Base-by-base conservation (phyloP, 2,329 filamentous ascomycete species). In the Neobulgaria alba region DNA sequence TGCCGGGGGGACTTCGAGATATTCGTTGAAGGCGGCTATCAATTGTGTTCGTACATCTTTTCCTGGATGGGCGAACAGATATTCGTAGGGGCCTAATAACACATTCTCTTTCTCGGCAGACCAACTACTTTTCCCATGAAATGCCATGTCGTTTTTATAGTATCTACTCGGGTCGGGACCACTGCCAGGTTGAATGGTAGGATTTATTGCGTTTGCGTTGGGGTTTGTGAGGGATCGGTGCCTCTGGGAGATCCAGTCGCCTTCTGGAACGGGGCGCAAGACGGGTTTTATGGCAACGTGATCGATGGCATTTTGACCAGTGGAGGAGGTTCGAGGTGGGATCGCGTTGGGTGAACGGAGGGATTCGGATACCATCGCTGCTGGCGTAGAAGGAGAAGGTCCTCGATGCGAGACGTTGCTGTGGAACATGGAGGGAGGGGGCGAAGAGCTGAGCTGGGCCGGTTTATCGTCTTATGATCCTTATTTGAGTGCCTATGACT, bases 41-140 rank as follows among this genome's bases (percentile, higher is more conserved):
- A 90, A 71, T 64, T 85, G 81, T 33, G 80, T 74, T 50, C 88
- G 79, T 57, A 94, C 84, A 62, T 92, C 85, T 64, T 93, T 92
- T 49, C 87, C 87, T 0, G 85, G 85, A 48, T 88, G 81, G 33
- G 75, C 74, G 55, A 79, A 74, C 47, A 92, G 72, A 61, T 94
- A 93, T 57, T 90, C 81, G 55, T 79, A 94, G 1, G 87, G 87
- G 0, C 80, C 86, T 35, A 80, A 68, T 39, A 93, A 67, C 46
- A 90, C 79, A 60, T 76, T 77, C 61, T 92, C 85, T 66, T 92
- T 90, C 54, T 83, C 75, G 2, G 69, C 62, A 5, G 75, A 78
- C 85, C 85, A 92, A 18, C 45, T 51, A 17, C 54, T 50, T 39
- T 52, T 53, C 15, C 55, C 53, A 26, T 55, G 48, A 21, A 59